phyloP scores from a whole-genome alignment of 164 flowering plant genomes.

The Vitis riparia region DNA sequence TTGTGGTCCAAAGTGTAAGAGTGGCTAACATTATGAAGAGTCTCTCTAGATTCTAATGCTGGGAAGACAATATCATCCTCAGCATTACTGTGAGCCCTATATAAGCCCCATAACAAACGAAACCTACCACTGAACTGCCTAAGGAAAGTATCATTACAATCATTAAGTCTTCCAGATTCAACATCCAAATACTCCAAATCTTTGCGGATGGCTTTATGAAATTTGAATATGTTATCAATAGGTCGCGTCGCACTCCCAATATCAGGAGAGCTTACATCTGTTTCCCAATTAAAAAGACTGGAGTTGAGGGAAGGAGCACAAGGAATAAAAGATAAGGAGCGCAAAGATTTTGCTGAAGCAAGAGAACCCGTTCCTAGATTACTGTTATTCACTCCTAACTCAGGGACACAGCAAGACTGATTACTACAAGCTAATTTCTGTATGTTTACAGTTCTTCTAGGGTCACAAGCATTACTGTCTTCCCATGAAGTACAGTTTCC shows the following conservation, averaged over 20 bases:
- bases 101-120: constrained; percentile 84
- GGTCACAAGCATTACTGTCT: constrained; percentile 18
- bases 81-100: constrained; percentile 95
- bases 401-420: constrained; percentile 83
- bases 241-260: constrained; percentile 55
- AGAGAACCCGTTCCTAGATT: constrained; percentile 62
- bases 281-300: constrained; percentile 87
- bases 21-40: constrained; percentile 94
- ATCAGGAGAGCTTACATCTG: constrained; percentile 47
- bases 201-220: constrained; percentile 91
- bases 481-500: constrained; percentile 30
- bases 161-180: constrained; percentile 85
- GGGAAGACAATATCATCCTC: constrained; percentile 98
- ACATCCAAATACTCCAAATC: constrained; percentile 92
- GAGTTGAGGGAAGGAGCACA: constrained; percentile 84
- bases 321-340: constrained; percentile 61
- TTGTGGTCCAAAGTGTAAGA: constrained; percentile 92
- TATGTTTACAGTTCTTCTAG: constrained; percentile 14
- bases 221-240: constrained; percentile 85
- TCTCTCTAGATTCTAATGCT: constrained; percentile 87
- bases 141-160: constrained; percentile 62
- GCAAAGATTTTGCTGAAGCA: constrained; percentile 63
- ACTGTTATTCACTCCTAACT: constrained; percentile 65
- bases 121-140: constrained; percentile 89
- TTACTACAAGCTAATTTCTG: constrained; percentile 34